Evolutionary conservation across 345 rosid genomes (phyloP), one percentile per base, ranked within the genome.

Genomic region (Aegle marmelos): DNA sequence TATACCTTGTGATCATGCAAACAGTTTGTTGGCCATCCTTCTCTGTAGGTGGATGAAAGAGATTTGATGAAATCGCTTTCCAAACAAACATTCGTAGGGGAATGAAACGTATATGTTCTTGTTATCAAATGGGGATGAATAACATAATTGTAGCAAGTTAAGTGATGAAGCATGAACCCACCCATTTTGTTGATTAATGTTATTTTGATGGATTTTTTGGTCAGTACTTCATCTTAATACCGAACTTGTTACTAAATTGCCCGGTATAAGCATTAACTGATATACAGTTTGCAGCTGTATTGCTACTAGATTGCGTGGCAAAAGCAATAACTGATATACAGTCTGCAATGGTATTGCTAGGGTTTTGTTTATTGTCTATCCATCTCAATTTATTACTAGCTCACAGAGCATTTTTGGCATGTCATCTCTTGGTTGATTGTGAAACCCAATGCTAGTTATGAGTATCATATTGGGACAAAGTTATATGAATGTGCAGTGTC

Each of bases 11-110:
- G 34, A 13, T 79, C 76, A 37, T 30, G 69, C 8, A 36, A 54
- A 76, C 59, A 13, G 74, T 75, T 64, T 78, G 79, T 63, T 36
- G 70, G 63, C 77, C 80, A 30, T 53, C 45, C 63, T 76, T 54
- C 78, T 78, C 74, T 81, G 68, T 66, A 45, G 79, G 50, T 66
- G 34, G 71, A 75, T 59, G 59, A 63, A 70, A 68, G 45, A 69
- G 22, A 4, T 59, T 59, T 58, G 57, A 72, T 62, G 21, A 77
- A 88, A 79, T 82, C 84, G 80, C 84, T 31, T 81, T 76, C 85
- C 75, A 58, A 72, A 81, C 76, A 37, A 62, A 33, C 2, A 19
- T 36, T 7, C 64, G 48, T 48, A 60, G 84, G 80, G 63, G 84
- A 79, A 67, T 4, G 54, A 78, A 48, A 64, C 69, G 64, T 59